Percentiles rank a stretch among this genome's conserved stretches.
These are phyloP conservation scores for Microdochium nivale DNA, from an alignment of 2,329 filamentous ascomycete species.

Conservation along the genomic window DNA sequence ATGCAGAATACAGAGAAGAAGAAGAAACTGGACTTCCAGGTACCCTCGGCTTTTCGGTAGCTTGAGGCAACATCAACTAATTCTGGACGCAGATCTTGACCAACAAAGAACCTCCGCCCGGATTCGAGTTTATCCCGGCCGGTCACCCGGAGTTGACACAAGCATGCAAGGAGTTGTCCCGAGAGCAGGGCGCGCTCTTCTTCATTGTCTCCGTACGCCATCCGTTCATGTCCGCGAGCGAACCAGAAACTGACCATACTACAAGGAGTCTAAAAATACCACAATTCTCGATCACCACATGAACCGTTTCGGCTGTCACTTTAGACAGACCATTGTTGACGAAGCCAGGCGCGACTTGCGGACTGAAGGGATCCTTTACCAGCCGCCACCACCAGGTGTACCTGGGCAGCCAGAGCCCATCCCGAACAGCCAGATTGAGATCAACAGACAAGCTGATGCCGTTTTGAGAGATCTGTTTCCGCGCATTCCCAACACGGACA, in stretches of 20 bases:
- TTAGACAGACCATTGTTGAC: conserved; percentile 50
- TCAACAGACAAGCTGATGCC: conserved; percentile 53
- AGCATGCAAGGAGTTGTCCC: conserved; percentile 56
- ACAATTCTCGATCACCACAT: conserved; percentile 40
- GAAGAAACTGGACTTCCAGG: conserved; percentile 55
- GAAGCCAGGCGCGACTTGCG: conserved; percentile 30
- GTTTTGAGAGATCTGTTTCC: conserved; percentile 57
- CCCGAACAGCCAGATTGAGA: conserved; percentile 48
- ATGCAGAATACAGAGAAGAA: conserved; percentile 58
- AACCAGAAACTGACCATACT: conserved; percentile 6
- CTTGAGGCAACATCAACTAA: background rate
- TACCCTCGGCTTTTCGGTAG: conserved; percentile 20
- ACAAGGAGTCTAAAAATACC: conserved; percentile 23
- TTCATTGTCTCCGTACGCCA: conserved; percentile 56
- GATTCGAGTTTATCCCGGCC: conserved; percentile 54
- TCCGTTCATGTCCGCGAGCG: background rate
- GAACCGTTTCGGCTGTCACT: conserved; percentile 52
- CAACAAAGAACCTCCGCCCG: conserved; percentile 43
- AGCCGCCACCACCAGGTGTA: conserved; percentile 13
- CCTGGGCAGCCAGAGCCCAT: conserved; percentile 45
- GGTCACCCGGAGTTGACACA: conserved; percentile 53
- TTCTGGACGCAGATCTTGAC: conserved; percentile 37
- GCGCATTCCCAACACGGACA: conserved; percentile 56
- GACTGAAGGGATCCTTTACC: conserved; percentile 14
- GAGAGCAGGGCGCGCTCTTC: conserved; percentile 53